These are phyloP conservation scores for Westerdykella ornata DNA, from an alignment of 2,329 filamentous ascomycete species.

Conservation along the genomic window DNA sequence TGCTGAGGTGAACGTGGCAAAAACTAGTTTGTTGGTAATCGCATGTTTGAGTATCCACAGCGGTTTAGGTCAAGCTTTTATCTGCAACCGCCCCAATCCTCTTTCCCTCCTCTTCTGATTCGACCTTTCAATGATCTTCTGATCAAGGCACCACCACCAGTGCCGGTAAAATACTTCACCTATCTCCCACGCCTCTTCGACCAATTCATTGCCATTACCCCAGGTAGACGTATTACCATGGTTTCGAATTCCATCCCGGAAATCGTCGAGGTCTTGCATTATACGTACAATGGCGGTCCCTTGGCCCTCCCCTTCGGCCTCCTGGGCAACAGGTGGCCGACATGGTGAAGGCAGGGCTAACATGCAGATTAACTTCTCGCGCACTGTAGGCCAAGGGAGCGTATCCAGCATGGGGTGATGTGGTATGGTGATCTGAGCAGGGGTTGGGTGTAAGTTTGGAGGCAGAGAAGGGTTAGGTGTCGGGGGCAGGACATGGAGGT, in stretches of 20 bases:
- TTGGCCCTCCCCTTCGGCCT: conserved; percentile 25
- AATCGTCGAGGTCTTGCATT: conserved; percentile 53
- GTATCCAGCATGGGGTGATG: conserved; percentile 55
- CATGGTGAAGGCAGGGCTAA: conserved; percentile 45
- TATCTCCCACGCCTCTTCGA: conserved; percentile 50
- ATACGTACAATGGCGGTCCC: conserved; percentile 47
- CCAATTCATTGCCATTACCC: conserved; percentile 46
- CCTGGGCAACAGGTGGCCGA: conserved; percentile 43
- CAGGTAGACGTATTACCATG: conserved; percentile 35
- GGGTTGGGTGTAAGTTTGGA: conserved; percentile 46
- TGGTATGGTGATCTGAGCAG: conserved; percentile 44
- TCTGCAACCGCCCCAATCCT: conserved; percentile 23
- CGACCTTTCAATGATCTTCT: conserved; percentile 47
- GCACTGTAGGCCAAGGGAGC: conserved; percentile 51
- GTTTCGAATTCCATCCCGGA: conserved; percentile 40
- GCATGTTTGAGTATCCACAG: too few species aligned
- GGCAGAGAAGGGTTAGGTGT: conserved; percentile 8
- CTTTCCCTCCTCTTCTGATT: conserved; percentile 47
- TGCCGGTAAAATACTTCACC: conserved; percentile 53
- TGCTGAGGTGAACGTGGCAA: too few species aligned
- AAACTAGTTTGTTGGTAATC: too few species aligned
- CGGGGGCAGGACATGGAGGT: conserved; percentile 14
- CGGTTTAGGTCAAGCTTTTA: too few species aligned
- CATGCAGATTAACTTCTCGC: conserved; percentile 48
- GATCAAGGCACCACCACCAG: conserved; percentile 57